Percentiles rank a stretch among this genome's conserved stretches.
Evolutionary conservation across 2,329 filamentous ascomycete species (phyloP).

Genomic region (Beauveria sp.): DNA sequence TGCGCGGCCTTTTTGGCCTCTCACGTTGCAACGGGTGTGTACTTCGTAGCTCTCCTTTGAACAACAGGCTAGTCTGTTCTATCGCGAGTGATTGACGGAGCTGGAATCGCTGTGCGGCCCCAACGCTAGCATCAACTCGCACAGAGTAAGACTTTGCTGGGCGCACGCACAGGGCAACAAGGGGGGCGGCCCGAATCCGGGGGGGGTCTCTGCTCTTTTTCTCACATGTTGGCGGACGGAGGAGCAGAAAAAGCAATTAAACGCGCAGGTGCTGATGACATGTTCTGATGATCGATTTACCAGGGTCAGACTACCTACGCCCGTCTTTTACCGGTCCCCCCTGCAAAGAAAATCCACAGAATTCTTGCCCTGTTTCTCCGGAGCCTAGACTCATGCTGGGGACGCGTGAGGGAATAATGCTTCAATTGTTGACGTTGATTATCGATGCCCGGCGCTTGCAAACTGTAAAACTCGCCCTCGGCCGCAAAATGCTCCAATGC

Average conservation of each 20-base stretch:
- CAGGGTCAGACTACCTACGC: neutral
- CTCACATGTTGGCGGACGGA: slow-evolving; percentile 1
- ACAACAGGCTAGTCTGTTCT: neutral
- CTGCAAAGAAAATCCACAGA: neutral
- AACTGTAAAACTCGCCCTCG: neutral
- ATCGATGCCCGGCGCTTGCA: neutral
- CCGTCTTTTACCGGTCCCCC: neutral
- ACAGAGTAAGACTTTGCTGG: too few relatives aligned
- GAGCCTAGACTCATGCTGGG: neutral
- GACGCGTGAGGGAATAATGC: neutral
- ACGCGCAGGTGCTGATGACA: neutral
- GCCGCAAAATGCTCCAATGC: too few relatives aligned
- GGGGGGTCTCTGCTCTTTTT: neutral
- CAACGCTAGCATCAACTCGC: neutral
- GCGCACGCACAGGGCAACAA: too few relatives aligned
- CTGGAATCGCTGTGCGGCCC: neutral
- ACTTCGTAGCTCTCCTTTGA: neutral
- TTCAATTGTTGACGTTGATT: neutral
- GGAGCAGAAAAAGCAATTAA: neutral
- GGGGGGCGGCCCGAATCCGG: too few relatives aligned
- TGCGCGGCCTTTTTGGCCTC: neutral
- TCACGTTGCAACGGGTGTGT: neutral
- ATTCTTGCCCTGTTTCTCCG: too few relatives aligned
- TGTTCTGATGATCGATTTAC: neutral
- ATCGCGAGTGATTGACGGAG: neutral